Conservation (phyloP, 1,139 yeast genomes). For the Hansenula sp. region DNA sequence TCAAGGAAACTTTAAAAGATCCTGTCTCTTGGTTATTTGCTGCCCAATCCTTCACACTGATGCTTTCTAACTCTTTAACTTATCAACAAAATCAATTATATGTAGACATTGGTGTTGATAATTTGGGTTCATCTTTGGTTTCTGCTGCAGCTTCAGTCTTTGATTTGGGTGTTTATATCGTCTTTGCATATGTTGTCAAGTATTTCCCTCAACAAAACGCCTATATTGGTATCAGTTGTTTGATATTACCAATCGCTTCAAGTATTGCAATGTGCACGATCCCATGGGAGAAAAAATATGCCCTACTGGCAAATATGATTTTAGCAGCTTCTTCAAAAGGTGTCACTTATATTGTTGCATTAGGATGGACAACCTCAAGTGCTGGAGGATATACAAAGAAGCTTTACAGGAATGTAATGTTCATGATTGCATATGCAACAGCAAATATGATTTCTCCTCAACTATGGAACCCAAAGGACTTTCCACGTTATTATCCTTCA, state of each 20-base stretch:
- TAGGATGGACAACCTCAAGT: conserved; percentile 21
- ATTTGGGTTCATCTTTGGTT: conserved; percentile 24
- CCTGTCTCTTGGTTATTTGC: conserved; percentile 48
- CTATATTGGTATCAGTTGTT: conserved; percentile 15
- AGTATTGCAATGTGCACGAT: conserved; percentile 28
- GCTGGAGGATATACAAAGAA: conserved; percentile 29
- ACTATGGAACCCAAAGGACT: conserved; percentile 22
- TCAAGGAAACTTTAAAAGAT: conserved; percentile 41
- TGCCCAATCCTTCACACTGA: conserved; percentile 32
- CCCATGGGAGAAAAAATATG: conserved; percentile 26
- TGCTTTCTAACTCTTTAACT: conserved; percentile 37
- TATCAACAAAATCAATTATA: conserved; percentile 39
- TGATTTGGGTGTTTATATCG: conserved; percentile 15
- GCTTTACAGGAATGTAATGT: conserved; percentile 22
- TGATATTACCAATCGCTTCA: conserved; percentile 26
- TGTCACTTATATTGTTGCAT: conserved; percentile 20
- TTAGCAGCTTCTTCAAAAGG: conserved; percentile 16
- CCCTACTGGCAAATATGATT: conserved; percentile 28
- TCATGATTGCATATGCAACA: conserved; percentile 21
- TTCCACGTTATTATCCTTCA: conserved; percentile 24
- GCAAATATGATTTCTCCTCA: conserved; percentile 26
- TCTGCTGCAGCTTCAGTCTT: conserved; percentile 33
- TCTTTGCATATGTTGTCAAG: conserved; percentile 14
- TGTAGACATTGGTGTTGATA: conserved; percentile 31
- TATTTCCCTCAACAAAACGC: conserved; percentile 18